Base-by-base conservation (phyloP, 2,329 filamentous ascomycete species). In the Aciculosporium take region DNA sequence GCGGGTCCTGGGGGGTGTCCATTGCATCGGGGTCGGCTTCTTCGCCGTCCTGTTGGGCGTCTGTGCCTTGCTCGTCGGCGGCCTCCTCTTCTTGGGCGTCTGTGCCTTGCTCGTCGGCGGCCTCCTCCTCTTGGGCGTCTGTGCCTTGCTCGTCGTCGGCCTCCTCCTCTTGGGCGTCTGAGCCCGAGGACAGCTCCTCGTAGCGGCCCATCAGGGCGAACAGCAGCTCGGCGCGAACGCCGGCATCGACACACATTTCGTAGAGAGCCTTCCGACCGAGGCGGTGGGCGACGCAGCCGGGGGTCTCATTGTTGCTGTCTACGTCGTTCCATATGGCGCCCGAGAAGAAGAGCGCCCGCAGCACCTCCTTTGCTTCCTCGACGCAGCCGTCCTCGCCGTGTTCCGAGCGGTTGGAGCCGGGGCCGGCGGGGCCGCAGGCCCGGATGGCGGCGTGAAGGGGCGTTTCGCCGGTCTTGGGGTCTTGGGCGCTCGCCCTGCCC, bases 241-340 rank as follows among this genome's bases (percentile, higher is more conserved):
- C 91, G 2, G 89, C 89, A 56, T 89, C 84, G 7, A 96, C 83
- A 57, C 89, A 84, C 43, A 87, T 61, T 31, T 81, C 74, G 57
- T 98, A 96, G 28, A 95, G 63, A 38, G 76, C 71, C 41, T 62
- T 69, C 52, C 84, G 66, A 0, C 82, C 81, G 20, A 95, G 57
- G 21, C 76, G 66, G 44, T 71, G 68, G 7, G 91, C 91, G 33
- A 95, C 66, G 58, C 89, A 96, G 7, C 87, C 91, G 0, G 91
- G 87, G 3, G 91, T 96, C 68, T 96, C 89, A 52, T 86, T 74
- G 51, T 84, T 81, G 49, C 69, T 64, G 59, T 96, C 86, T 42
- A 96, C 68, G 58, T 95, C 88, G 64, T 98, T 98, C 91, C 91
- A 98, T 51, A 96, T 95, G 9, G 86, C 91, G 25, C 91, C 91